These are phyloP conservation scores for Aspergillus hortae DNA, from an alignment of 2,329 filamentous ascomycete species.

Conservation along the genomic window DNA sequence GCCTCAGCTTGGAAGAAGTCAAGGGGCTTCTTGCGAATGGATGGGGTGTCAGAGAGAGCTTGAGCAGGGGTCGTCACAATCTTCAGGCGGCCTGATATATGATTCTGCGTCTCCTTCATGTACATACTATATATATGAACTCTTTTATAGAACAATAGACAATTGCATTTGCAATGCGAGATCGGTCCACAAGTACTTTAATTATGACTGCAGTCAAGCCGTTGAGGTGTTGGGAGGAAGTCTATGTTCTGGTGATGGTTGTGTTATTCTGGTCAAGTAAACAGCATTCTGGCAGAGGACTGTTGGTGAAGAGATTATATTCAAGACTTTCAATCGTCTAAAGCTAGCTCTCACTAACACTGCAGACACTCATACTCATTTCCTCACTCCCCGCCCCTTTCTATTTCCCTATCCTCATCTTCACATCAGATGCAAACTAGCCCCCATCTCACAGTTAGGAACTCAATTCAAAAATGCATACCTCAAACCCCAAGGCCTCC, in stretches of 20 bases:
- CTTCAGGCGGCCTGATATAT: neutral
- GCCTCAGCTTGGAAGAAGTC: conserved; percentile 76
- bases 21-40: conserved; percentile 66
- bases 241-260: no score
- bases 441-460: neutral
- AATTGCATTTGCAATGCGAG: no score
- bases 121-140: neutral
- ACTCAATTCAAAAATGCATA: neutral
- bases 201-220: no score
- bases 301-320: no score
- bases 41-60: conserved; percentile 63
- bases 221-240: no score
- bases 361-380: no score
- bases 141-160: neutral
- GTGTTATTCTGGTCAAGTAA: no score
- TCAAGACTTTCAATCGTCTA: no score
- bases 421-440: neutral
- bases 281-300: no score
- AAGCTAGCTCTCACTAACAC: no score
- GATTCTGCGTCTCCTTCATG: neutral
- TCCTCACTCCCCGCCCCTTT: neutral
- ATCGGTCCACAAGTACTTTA: no score
- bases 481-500: neutral
- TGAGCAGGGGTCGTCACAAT: conserved; percentile 18
- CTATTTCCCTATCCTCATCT: neutral